Percentiles rank a stretch among this genome's conserved stretches.
Evolutionary conservation across 306 rosid species (phyloP).

Genomic region (Parietaria judaica): DNA sequence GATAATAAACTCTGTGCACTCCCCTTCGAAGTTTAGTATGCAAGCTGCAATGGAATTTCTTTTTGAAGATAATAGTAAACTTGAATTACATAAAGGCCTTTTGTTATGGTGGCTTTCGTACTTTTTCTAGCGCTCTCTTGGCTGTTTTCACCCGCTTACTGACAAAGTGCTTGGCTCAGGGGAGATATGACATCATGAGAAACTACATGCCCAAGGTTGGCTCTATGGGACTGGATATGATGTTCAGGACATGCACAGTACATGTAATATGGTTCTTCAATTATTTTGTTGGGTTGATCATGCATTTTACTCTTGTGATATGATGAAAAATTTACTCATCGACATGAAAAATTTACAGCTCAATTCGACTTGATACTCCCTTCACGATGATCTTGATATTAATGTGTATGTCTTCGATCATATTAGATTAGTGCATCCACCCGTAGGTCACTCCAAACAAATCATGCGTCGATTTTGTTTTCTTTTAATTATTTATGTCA

Average conservation of each 20-base stretch:
- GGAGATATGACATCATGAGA: slow-evolving; percentile 85
- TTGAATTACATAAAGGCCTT: background rate
- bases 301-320: slow-evolving; percentile 2
- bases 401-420: no score
- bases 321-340: slow-evolving; percentile 18
- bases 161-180: slow-evolving; percentile 49
- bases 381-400: no score
- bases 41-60: no score
- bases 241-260: slow-evolving; percentile 98
- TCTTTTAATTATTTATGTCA: no score
- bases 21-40: no score
- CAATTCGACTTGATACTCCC: no score
- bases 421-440: no score
- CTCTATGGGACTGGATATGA: slow-evolving; percentile 94
- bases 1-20: no score
- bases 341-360: no score
- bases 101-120: background rate
- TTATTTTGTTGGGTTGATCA: slow-evolving; percentile 9
- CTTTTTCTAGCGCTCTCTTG: slow-evolving; percentile 4
- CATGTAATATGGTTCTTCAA: slow-evolving; percentile 50
- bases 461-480: no score
- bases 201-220: slow-evolving; percentile 98
- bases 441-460: no score
- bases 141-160: slow-evolving; percentile 24
- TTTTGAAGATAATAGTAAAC: no score